phyloP scores from a whole-genome alignment of 2,329 filamentous ascomycete genomes.

The Fusarium albosuccineum region DNA sequence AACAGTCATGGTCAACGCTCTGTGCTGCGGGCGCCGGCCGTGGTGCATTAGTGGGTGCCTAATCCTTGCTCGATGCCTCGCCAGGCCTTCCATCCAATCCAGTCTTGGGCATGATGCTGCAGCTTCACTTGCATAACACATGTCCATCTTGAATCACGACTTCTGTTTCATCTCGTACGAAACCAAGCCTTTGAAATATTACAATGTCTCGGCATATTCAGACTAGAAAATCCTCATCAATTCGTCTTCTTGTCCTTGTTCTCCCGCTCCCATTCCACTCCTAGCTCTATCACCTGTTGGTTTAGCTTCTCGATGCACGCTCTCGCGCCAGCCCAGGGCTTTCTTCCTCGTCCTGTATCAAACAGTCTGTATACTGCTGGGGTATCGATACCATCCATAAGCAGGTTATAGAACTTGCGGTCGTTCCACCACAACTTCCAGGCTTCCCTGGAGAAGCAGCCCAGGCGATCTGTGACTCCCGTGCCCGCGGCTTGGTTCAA shows the following conservation, averaged over 20 bases:
- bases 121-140: too few relatives aligned
- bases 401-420: conserved; percentile 54
- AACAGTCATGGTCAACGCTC: conserved; percentile 2
- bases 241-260: conserved; percentile 41
- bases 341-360: conserved; percentile 54
- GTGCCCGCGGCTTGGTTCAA: conserved; percentile 59
- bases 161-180: not conserved
- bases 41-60: conserved; percentile 11
- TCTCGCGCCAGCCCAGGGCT: conserved; percentile 55
- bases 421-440: conserved; percentile 61
- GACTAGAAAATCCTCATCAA: not conserved
- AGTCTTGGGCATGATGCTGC: not conserved
- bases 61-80: conserved; percentile 10
- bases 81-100: not conserved
- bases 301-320: conserved; percentile 49
- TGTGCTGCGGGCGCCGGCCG: conserved; percentile 14
- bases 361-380: conserved; percentile 58
- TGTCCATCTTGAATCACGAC: not conserved
- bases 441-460: conserved; percentile 53
- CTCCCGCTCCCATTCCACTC: conserved; percentile 40
- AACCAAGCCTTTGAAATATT: not conserved
- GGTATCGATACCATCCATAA: conserved; percentile 55
- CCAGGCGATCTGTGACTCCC: conserved; percentile 55
- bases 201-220: not conserved
- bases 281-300: conserved; percentile 33